Conservation (phyloP, 352 stramenopile species). For the Globisporangium okanoganense region DNA sequence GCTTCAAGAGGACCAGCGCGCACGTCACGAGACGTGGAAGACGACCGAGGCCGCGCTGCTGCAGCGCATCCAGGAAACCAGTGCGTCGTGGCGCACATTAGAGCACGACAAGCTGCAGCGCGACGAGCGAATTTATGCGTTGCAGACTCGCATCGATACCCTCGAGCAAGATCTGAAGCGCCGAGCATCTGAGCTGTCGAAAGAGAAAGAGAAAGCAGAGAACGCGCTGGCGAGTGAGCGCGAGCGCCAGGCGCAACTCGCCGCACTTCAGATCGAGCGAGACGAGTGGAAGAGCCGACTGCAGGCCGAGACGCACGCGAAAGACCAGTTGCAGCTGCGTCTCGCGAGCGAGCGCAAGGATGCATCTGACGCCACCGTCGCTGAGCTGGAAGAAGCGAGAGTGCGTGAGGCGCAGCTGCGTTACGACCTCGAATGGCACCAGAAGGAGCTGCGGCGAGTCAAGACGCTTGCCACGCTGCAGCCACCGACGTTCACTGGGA, state of each 20-base stretch:
- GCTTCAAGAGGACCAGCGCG: constrained; percentile 63
- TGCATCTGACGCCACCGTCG: constrained; percentile 1
- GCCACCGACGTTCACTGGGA: not conserved
- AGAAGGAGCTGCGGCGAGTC: constrained; percentile 49
- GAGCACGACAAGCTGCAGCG: constrained; percentile 40
- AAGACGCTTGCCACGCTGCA: constrained; percentile 27
- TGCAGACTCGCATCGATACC: constrained; percentile 31
- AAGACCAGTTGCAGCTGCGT: constrained; percentile 31
- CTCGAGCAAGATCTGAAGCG: constrained; percentile 27
- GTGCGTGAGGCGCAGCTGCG: constrained; percentile 42
- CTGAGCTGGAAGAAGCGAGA: constrained; percentile 38
- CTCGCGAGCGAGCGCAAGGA: constrained; percentile 19
- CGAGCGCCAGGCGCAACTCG: constrained; percentile 32
- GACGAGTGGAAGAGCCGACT: constrained; percentile 43
- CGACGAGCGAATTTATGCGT: constrained; percentile 33
- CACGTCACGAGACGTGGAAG: constrained; percentile 54
- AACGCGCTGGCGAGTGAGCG: constrained; percentile 26
- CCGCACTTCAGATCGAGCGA: constrained; percentile 45
- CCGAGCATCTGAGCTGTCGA: constrained; percentile 26
- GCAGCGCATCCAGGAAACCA: constrained; percentile 37
- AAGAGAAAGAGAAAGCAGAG: constrained; percentile 34
- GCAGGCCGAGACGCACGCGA: constrained; percentile 31
- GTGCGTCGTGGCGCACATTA: constrained; percentile 22
- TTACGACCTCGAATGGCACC: constrained; percentile 59
- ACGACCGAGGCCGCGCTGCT: constrained; percentile 39